A percentile compares a stretch with the other conserved stretches of the same genome.
Evolutionary conservation across 2,329 filamentous ascomycete species (phyloP).

Genomic region (Beauveria bassiana): DNA sequence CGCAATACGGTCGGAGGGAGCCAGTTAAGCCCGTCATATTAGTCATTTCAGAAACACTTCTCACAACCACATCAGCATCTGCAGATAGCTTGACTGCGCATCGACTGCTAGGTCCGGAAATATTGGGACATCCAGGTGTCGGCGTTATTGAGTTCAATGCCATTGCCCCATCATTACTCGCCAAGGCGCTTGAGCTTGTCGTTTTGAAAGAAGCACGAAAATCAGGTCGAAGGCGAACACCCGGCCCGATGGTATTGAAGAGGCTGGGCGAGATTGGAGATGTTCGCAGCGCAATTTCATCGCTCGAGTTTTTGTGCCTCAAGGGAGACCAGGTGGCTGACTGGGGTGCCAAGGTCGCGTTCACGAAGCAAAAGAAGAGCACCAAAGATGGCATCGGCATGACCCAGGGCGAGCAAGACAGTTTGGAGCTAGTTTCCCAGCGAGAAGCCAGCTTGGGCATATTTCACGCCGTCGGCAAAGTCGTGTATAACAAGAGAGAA

Average conservation of each 20-base stretch:
- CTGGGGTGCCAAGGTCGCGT: slow-evolving; percentile 67
- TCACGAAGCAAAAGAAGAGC: slow-evolving; percentile 59
- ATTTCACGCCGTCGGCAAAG: slow-evolving; percentile 92
- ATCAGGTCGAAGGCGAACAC: slow-evolving; percentile 66
- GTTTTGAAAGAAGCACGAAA: slow-evolving; percentile 78
- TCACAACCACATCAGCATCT: slow-evolving; percentile 76
- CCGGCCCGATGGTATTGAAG: slow-evolving; percentile 71
- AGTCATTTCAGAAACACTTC: slow-evolving; percentile 82
- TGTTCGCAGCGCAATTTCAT: slow-evolving; percentile 84
- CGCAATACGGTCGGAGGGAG: slow-evolving; percentile 32
- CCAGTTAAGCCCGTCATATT: slow-evolving; percentile 69
- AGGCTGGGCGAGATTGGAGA: slow-evolving; percentile 81
- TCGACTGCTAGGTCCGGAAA: slow-evolving; percentile 77
- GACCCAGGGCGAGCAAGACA: slow-evolving; percentile 72
- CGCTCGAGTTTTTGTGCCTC: slow-evolving; percentile 85
- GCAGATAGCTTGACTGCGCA: slow-evolving; percentile 92
- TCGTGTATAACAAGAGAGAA: slow-evolving; percentile 90
- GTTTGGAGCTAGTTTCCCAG: slow-evolving; percentile 71
- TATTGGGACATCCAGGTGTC: slow-evolving; percentile 72
- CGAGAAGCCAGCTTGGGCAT: slow-evolving; percentile 86
- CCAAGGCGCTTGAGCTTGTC: slow-evolving; percentile 74
- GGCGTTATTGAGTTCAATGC: slow-evolving; percentile 86
- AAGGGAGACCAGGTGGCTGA: slow-evolving; percentile 67
- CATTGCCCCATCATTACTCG: slow-evolving; percentile 77
- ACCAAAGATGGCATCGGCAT: slow-evolving; percentile 49